phyloP scores from a whole-genome alignment of 352 stramenopile genomes.

The Phytophthora gonapodyides region DNA sequence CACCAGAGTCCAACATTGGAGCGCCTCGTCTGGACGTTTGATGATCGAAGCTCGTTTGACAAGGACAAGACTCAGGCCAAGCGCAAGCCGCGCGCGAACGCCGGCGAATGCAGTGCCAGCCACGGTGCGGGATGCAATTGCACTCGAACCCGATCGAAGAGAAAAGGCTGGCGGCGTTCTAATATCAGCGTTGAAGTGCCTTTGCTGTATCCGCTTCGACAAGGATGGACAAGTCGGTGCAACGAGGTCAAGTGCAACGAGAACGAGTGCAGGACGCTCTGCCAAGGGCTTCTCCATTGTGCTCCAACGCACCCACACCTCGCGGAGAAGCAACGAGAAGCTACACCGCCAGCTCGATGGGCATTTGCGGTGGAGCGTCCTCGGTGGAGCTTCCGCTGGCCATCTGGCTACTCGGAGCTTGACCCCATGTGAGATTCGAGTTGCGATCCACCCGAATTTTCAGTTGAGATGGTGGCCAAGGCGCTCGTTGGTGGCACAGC shows the following conservation, averaged over 20 bases:
- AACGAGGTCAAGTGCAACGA: background rate
- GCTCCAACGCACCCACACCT: conserved; percentile 15
- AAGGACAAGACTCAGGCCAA: no score
- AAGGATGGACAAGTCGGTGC: conserved; percentile 25
- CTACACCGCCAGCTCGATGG: background rate
- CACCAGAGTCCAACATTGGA: no score
- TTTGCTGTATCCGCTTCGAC: conserved; percentile 8
- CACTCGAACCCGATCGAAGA: conserved; percentile 22
- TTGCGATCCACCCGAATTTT: conserved; percentile 20
- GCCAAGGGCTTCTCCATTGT: conserved; percentile 14
- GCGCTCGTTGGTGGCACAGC: background rate
- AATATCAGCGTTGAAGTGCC: conserved; percentile 28
- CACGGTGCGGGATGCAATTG: conserved; percentile 3
- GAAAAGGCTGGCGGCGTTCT: conserved; percentile 6
- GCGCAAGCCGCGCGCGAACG: conserved; percentile 3
- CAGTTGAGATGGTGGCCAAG: conserved; percentile 11
- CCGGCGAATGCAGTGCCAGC: background rate
- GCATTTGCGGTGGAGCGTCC: conserved; percentile 11
- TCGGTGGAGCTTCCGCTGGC: conserved; percentile 12
- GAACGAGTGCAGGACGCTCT: conserved; percentile 12
- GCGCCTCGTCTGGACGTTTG: no score
- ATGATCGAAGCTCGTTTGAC: no score
- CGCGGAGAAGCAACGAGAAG: conserved; percentile 17
- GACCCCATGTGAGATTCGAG: conserved; percentile 23
- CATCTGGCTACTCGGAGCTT: conserved; percentile 24